Evolutionary conservation across 2,329 filamentous ascomycete species (phyloP), one percentile per base, ranked within the genome.

Genomic region (Aureobasidium sp.): DNA sequence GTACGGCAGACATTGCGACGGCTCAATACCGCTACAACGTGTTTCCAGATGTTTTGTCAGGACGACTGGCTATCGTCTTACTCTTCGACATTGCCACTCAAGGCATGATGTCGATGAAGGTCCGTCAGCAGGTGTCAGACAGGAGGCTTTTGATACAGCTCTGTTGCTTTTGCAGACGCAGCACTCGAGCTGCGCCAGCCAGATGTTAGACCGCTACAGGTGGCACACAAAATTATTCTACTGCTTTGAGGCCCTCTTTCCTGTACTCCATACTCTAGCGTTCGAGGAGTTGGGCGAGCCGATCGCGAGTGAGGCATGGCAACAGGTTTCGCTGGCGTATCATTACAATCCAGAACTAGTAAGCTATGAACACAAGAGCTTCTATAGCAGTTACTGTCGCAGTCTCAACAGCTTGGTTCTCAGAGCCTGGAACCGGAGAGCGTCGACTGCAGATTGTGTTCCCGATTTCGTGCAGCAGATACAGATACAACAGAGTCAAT

Each of bases 1-100:
- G 78, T 73, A 55, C 67, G 79, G 10, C 71, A 77, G 4, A 27
- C 78, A 78, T 64, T 78, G 76, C 66, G 77, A 80, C 55, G 70
- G 76, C 1, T 64, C 74, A 13, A 71, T 74, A n/a, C 76, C 76
- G 0, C 62, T 78, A 0, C 77, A 79, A 59, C 74, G 77, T 63
- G 71, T 81, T 3, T 27, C 51, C 10, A 26, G 36, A 8, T 53
- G 36, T 7, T 15, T 53, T 3, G 39, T 53, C 15, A 39, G 12
- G 12, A 53, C 51, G 6, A 41, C 36, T 20, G 36, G 34, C 1
- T 41, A 41, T n/a, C 20, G 51, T 8, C 51, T 53, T 13, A 6
- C 36, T 12, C 51, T 53, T 6, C 13, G 20, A 9, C 51, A 53
- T 26, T 53, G 51, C 15, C 36, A n/a, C 6, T 9, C 15, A 0